phyloP scores from a whole-genome alignment of 768 basidiomycete genomes.

The Crassisporium funariophilum region DNA sequence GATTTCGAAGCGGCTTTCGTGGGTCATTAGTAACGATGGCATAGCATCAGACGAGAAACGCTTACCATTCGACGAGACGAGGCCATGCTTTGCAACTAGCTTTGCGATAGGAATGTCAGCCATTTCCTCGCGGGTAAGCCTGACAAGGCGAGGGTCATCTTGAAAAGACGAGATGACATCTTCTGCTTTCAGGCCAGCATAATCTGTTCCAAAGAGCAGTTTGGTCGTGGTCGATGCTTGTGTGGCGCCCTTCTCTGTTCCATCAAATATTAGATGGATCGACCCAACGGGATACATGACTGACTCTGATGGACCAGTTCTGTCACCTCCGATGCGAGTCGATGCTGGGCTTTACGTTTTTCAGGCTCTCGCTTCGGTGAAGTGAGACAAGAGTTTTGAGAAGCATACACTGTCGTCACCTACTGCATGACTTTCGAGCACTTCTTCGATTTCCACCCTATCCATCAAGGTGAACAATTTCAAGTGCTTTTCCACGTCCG shows the following conservation, averaged over 20 bases:
- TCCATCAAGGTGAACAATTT: conserved; percentile 82
- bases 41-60: background rate
- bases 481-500: conserved; percentile 78
- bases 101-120: conserved; percentile 56
- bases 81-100: conserved; percentile 58
- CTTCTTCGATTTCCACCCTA: conserved; percentile 51
- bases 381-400: background rate
- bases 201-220: conserved; percentile 46
- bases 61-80: conserved; percentile 68
- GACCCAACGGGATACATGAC: conserved; percentile 2
- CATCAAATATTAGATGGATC: conserved; percentile 4
- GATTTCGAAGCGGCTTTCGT: conserved; percentile 64
- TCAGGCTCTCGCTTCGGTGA: conserved; percentile 40
- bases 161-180: conserved; percentile 63
- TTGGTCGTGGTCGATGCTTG: conserved; percentile 46
- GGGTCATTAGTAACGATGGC: conserved; percentile 2
- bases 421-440: conserved; percentile 65
- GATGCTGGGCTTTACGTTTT: conserved; percentile 47
- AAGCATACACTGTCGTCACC: background rate
- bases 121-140: conserved; percentile 53
- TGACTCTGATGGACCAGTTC: conserved; percentile 49
- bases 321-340: conserved; percentile 54
- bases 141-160: conserved; percentile 65
- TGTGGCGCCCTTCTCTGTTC: conserved; percentile 38
- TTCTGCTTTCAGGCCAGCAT: conserved; percentile 49